A percentile compares a stretch with the other conserved stretches of the same genome.
Conservation (phyloP, 805 yeast species). For the Dipodascus geniculatus region DNA sequence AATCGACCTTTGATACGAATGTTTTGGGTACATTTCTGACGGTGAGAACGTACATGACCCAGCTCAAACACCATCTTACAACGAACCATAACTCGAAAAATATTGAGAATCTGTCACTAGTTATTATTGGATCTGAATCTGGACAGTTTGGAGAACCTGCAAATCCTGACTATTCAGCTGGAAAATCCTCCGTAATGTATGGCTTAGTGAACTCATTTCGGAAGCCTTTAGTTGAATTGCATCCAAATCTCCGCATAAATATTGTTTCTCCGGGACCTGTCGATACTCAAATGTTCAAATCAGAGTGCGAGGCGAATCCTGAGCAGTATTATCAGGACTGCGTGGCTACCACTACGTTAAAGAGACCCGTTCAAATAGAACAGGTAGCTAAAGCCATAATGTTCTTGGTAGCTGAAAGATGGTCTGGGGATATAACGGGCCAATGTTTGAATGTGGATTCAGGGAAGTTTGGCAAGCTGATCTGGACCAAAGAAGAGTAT, state of each 20-base stretch:
- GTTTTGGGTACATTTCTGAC: not conserved
- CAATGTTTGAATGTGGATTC: not conserved
- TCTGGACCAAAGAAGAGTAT: not conserved
- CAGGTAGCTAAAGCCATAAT: not conserved
- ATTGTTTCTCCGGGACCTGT: slow-evolving; percentile 13
- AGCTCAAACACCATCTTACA: not conserved
- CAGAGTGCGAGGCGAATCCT: not conserved
- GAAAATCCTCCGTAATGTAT: slow-evolving; percentile 1
- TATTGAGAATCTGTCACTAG: not conserved
- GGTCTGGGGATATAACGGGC: not conserved
- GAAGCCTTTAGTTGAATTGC: slow-evolving; percentile 4
- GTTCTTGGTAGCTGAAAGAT: not conserved
- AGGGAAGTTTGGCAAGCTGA: not conserved
- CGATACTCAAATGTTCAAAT: slow-evolving; percentile 8
- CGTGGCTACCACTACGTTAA: not conserved
- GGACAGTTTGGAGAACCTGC: not conserved
- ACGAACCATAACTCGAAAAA: not conserved
- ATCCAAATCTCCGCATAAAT: slow-evolving; percentile 8
- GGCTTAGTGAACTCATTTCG: not conserved
- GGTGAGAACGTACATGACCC: not conserved
- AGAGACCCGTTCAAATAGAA: not conserved
- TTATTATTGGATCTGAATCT: not conserved
- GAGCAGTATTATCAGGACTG: not conserved
- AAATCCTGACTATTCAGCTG: slow-evolving; percentile 1
- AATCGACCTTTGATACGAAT: not conserved